phyloP scores from a whole-genome alignment of 1,284 basidiomycete genomes.

The Inonotus hispidus region DNA sequence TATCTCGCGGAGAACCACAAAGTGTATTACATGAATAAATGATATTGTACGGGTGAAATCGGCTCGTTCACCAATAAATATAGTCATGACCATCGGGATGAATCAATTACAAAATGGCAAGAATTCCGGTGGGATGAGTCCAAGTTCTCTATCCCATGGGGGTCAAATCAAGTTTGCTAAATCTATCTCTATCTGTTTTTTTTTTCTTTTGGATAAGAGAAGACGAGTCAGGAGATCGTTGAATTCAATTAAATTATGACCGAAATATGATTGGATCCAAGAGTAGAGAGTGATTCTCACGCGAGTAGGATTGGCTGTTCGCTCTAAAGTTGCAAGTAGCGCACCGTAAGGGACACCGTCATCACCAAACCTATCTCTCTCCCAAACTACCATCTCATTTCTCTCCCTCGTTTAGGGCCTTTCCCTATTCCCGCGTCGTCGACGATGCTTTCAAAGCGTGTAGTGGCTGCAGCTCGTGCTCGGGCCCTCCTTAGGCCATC shows the following conservation, averaged over 20 bases:
- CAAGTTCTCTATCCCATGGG: no score
- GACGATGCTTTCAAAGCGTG: conserved; percentile 65
- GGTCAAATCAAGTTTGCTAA: no score
- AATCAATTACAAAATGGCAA: no score
- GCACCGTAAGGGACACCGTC: not conserved
- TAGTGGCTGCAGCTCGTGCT: conserved; percentile 60
- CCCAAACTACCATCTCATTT: conserved; percentile 4
- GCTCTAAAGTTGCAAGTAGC: not conserved
- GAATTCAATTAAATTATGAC: no score
- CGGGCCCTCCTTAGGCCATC: conserved; percentile 37
- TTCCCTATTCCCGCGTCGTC: conserved; percentile 3
- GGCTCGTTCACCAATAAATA: not conserved
- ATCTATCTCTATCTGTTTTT: no score
- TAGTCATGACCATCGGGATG: not conserved
- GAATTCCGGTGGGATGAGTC: no score
- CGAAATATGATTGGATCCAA: not conserved
- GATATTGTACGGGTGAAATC: not conserved
- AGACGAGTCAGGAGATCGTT: no score
- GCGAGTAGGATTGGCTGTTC: not conserved
- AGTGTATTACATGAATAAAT: conserved; percentile 4
- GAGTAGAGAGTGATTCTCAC: conserved; percentile 1
- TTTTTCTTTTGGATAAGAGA: not conserved
- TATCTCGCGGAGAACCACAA: conserved; percentile 2
- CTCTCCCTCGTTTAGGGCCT: not conserved
- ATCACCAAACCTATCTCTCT: not conserved